These are phyloP conservation scores for Alternaria metachromatica DNA, from an alignment of 2,329 filamentous ascomycete species.

Conservation along the genomic window DNA sequence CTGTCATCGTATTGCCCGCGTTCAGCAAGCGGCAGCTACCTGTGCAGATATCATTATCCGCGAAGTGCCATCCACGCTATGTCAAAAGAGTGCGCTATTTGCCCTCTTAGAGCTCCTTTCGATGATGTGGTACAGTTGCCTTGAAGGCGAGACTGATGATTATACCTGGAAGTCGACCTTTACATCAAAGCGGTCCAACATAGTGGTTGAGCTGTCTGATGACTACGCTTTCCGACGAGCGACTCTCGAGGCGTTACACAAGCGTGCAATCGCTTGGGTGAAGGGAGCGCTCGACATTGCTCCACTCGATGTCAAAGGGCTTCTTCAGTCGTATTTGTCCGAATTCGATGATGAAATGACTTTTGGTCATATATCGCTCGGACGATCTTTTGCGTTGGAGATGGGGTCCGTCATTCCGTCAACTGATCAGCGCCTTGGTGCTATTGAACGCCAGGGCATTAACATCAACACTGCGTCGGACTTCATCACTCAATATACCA, in stretches of 20 bases:
- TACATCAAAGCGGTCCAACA: slow-evolving; percentile 75
- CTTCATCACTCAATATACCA: slow-evolving; percentile 96
- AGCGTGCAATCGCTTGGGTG: slow-evolving; percentile 81
- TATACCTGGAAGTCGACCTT: slow-evolving; percentile 88
- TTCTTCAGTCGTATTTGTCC: slow-evolving; percentile 94
- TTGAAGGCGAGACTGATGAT: slow-evolving; percentile 92
- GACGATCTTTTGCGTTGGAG: slow-evolving; percentile 91
- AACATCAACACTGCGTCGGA: slow-evolving; percentile 92
- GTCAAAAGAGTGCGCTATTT: slow-evolving; percentile 88
- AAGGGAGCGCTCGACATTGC: slow-evolving; percentile 80
- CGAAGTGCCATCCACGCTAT: slow-evolving; percentile 86
- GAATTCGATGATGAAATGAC: slow-evolving; percentile 91
- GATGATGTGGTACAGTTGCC: slow-evolving; percentile 92
- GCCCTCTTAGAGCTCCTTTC: slow-evolving; percentile 89
- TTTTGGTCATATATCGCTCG: slow-evolving; percentile 90
- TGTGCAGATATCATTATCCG: slow-evolving; percentile 87
- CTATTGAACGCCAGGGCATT: slow-evolving; percentile 76
- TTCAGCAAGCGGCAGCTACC: slow-evolving; percentile 83
- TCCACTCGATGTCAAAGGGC: slow-evolving; percentile 90
- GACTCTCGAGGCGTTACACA: slow-evolving; percentile 80
- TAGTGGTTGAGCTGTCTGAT: slow-evolving; percentile 90
- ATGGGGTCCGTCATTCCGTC: slow-evolving; percentile 86
- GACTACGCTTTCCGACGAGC: slow-evolving; percentile 82
- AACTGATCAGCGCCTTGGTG: slow-evolving; percentile 82
- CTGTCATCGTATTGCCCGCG: slow-evolving; percentile 90